Evolutionary conservation across 2,329 filamentous ascomycete genomes (phyloP), one percentile per base, ranked within the genome.

Genomic region (Claviceps sp.): DNA sequence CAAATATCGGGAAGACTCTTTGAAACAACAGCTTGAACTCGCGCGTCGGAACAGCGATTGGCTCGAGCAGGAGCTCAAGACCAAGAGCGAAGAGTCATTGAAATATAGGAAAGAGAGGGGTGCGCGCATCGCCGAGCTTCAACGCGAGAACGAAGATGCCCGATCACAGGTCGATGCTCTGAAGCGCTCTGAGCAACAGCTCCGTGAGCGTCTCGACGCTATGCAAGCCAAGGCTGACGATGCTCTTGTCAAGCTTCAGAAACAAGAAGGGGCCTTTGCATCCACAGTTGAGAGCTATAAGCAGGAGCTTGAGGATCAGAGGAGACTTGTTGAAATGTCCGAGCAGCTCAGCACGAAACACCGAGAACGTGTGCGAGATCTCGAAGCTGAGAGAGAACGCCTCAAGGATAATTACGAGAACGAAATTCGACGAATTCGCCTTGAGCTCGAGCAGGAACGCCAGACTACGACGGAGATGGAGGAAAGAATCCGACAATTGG

Each of bases 31-130:
- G 66, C 77, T 97, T 38, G 89, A 95, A 43, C 75, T 94, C 52
- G 81, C 91, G 18, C 89, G 89, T 65, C 86, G 85, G 62, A 95
- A 89, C 70, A 87, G 88, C 57, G 91, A 97, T 60, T 98, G 89
- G 87, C 85, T 93, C 52, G 89, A 96, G 63, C 82, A 77, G 43
- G 93, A 98, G 67, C 77, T 97, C 22, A 91, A 95, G 72, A 90
- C 87, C 0, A 95, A 95, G 70, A 84, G 80, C 55, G 80, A 84
- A 8, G 93, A 98, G 64, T 82, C 89, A 47, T 79, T 91, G 58
- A 95, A 90, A 63, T 91, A 87, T 68, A 82, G 93, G 56, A 97
- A 95, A 64, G 93, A 98, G 65, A 97, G 96, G 75, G 87, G 87
- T 56, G 84, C 89, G 1, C 85, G 87, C 41, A 88, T 97, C 59